phyloP scores from a whole-genome alignment of 1,139 yeast genomes.

The Protomyces pachydermus region DNA sequence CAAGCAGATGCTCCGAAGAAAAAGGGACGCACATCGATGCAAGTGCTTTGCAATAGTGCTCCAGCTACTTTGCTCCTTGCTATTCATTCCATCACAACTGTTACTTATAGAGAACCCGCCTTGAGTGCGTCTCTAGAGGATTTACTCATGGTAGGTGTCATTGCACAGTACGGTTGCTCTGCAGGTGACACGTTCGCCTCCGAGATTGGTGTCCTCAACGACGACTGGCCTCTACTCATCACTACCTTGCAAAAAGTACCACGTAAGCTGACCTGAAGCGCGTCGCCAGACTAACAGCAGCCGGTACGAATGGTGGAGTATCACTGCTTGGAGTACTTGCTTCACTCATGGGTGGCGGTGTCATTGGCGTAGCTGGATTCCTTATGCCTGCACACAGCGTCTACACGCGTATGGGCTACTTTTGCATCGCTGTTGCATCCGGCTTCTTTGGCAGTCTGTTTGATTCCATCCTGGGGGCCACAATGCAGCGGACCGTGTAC shows the following conservation, averaged over 20 bases:
- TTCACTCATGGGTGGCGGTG: conserved; percentile 43
- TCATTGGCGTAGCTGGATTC: conserved; percentile 39
- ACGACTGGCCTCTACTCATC: conserved; percentile 42
- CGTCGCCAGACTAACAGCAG: neutral
- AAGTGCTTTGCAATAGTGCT: conserved; percentile 23
- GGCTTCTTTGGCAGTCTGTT: conserved; percentile 46
- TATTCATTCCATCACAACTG: neutral
- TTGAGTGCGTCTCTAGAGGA: conserved; percentile 5
- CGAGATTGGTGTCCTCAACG: conserved; percentile 48
- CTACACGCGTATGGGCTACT: conserved; percentile 32
- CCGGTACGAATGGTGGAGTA: conserved; percentile 51
- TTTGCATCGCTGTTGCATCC: conserved; percentile 38
- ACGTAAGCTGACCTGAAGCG: conserved; percentile 18
- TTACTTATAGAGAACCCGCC: neutral
- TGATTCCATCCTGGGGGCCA: conserved; percentile 48
- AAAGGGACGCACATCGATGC: conserved; percentile 30
- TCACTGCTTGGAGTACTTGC: conserved; percentile 43
- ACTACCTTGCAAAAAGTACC: conserved; percentile 47
- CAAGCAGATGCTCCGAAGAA: neutral
- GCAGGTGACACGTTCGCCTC: conserved; percentile 51
- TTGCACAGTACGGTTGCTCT: conserved; percentile 46
- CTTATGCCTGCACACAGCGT: conserved; percentile 26
- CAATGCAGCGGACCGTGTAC: conserved; percentile 42
- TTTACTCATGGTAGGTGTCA: conserved; percentile 40
- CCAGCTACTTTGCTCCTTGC: conserved; percentile 4